Conservation (phyloP, 768 basidiomycete species). For the Amanita molliuscula region DNA sequence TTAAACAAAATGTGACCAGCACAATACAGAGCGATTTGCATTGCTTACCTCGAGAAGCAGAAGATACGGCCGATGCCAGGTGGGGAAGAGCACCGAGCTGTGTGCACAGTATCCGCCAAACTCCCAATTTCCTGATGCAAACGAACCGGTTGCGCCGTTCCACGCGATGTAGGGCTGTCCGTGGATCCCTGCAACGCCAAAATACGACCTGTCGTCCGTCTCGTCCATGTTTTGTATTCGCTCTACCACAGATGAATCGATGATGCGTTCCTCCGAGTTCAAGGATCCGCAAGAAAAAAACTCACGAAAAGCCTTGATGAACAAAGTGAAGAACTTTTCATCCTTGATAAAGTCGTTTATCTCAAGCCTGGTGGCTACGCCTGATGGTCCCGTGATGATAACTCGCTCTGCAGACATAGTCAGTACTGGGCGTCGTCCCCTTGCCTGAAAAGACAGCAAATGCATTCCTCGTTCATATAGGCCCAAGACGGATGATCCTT, state of each 20-base stretch:
- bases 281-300: neutral
- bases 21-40: neutral
- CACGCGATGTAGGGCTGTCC: conserved; percentile 36
- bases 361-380: neutral
- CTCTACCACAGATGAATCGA: neutral
- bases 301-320: neutral
- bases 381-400: conserved; percentile 1
- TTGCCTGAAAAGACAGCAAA: neutral
- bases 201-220: conserved; percentile 24
- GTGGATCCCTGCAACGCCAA: conserved; percentile 40
- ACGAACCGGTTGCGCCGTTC: conserved; percentile 26
- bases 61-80: conserved; percentile 45
- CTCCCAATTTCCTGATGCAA: conserved; percentile 9
- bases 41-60: conserved; percentile 35
- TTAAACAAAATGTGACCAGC: neutral
- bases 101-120: conserved; percentile 46
- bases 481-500: too few species aligned
- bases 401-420: neutral
- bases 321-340: conserved; percentile 4
- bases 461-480: too few species aligned
- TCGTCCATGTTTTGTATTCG: conserved; percentile 2
- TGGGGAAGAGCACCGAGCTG: conserved; percentile 36
- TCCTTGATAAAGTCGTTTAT: conserved; percentile 4
- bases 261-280: neutral
- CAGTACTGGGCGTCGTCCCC: neutral